Base-by-base conservation (phyloP, 2,329 filamentous ascomycete genomes). In the Aspergillus sp. region DNA sequence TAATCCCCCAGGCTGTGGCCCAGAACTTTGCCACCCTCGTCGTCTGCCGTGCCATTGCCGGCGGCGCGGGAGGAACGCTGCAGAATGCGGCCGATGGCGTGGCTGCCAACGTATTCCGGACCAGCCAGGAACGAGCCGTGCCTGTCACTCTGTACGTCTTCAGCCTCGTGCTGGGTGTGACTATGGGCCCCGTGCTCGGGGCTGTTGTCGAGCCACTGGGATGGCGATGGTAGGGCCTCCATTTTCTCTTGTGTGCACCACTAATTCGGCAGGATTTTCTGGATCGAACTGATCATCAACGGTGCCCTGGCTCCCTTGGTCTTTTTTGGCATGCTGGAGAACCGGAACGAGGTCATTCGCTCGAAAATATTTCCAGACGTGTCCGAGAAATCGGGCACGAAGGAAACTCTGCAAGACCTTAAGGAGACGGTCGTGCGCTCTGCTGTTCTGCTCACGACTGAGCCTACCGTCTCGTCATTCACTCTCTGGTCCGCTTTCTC, bases 41-140 rank as follows among this genome's bases (percentile, higher is more conserved):
- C 4, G 30, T 32, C 14, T 26, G 13, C 11, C 30, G 30, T 26
- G 20, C 24, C 12, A n/a, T 32, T 15, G 30, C 30, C 8, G 30
- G 30, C 14, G 30, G 20, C 17, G 22, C 24, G 16, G 30, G 30
- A 4, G 30, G 30, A 15, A 32, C 30, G 4, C 19, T 32, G 5
- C 30, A 32, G 15, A 32, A 32, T 10, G 30, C 30, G 10, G 22
- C 30, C n/a, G 30, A 32, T 19, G 30, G 30, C 8, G 24, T 32
- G 10, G 30, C 30, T 1, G 30, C 30, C 4, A 32, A 32, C 15
- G n/a, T 32, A 6, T 32, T 32, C 22, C 24, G 22, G 8, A 32
- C 30, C 8, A 15, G 19, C 13, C 30, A 32, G 15, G 30, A 32
- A 15, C 20, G 30, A 15, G 24, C 26, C 4, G 12, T 32, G 10